Conservation (phyloP, 345 rosid genomes). For the Hypericum perforatum region DNA sequence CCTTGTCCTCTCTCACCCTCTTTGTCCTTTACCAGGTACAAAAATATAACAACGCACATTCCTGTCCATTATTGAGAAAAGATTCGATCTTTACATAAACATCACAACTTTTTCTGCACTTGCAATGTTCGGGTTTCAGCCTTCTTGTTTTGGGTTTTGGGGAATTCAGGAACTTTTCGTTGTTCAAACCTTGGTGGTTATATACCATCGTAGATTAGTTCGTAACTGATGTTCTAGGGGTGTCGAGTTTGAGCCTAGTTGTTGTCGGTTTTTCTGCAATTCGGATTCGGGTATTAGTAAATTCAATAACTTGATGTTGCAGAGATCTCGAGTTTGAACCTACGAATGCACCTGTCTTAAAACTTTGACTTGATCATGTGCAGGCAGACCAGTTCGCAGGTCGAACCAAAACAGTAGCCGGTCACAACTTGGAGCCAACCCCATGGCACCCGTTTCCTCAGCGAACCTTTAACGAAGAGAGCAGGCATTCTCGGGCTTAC, state of each 20-base stretch:
- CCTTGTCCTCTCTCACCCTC: conserved; percentile 45
- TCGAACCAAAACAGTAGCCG: conserved; percentile 58
- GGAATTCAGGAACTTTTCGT: neutral
- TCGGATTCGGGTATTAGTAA: no score
- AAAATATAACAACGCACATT: neutral
- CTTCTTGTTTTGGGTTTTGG: neutral
- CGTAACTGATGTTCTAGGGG: no score
- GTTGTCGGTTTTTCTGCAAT: no score
- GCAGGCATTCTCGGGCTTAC: conserved; percentile 44
- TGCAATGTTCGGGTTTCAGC: neutral
- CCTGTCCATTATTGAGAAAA: no score
- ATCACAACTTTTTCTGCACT: no score
- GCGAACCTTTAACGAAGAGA: conserved; percentile 36
- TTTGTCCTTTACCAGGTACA: conserved; percentile 65
- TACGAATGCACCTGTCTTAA: neutral
- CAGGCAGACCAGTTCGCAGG: conserved; percentile 58
- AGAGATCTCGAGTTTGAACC: neutral
- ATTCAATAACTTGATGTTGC: no score
- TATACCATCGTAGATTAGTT: no score
- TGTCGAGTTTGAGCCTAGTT: no score
- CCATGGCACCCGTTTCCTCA: conserved; percentile 86
- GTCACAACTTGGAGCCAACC: conserved; percentile 85
- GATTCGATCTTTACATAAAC: no score
- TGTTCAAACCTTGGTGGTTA: neutral
- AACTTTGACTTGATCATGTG: conserved; percentile 5